Conservation (phyloP, 2,329 filamentous ascomycete genomes). For the Blumeria graminis region DNA sequence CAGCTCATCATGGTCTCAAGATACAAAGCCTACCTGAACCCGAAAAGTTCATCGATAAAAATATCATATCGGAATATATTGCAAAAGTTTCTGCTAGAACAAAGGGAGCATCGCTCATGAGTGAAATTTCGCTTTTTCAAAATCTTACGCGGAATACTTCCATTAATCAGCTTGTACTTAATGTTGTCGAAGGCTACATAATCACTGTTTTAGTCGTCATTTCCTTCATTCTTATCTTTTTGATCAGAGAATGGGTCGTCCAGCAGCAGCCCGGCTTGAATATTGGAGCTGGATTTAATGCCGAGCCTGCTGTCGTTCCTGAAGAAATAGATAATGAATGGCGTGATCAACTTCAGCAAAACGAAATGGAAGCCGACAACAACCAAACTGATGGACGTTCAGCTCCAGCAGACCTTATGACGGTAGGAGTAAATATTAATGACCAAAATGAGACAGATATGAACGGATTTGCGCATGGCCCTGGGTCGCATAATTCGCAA, state of each 20-base stretch:
- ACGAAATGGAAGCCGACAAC: conserved; percentile 3
- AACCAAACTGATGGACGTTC: conserved; percentile 4
- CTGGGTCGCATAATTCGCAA: background rate
- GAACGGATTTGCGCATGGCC: too few species aligned
- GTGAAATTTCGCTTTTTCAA: conserved; percentile 30
- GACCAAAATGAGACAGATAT: too few species aligned
- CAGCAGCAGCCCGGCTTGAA: conserved; percentile 91
- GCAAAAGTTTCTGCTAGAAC: background rate
- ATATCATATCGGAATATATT: conserved; percentile 4
- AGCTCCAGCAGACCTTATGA: conserved; percentile 6
- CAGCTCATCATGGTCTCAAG: conserved; percentile 11
- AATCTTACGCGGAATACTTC: conserved; percentile 43
- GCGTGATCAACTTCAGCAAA: background rate
- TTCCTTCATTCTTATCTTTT: conserved; percentile 86
- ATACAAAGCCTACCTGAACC: conserved; percentile 4
- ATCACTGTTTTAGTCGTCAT: conserved; percentile 82
- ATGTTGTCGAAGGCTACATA: conserved; percentile 73
- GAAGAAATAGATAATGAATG: too few species aligned
- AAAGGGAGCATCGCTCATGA: conserved; percentile 23
- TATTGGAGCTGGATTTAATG: conserved; percentile 33
- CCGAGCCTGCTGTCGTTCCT: conserved; percentile 28
- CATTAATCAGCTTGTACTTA: conserved; percentile 57
- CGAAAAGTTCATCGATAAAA: conserved; percentile 4
- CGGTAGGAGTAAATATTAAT: too few species aligned
- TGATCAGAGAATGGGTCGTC: conserved; percentile 93